Percentiles rank a stretch among this genome's conserved stretches.
phyloP scores from a whole-genome alignment of 2,329 filamentous ascomycete genomes.

The Coleophoma eucalyptorum region DNA sequence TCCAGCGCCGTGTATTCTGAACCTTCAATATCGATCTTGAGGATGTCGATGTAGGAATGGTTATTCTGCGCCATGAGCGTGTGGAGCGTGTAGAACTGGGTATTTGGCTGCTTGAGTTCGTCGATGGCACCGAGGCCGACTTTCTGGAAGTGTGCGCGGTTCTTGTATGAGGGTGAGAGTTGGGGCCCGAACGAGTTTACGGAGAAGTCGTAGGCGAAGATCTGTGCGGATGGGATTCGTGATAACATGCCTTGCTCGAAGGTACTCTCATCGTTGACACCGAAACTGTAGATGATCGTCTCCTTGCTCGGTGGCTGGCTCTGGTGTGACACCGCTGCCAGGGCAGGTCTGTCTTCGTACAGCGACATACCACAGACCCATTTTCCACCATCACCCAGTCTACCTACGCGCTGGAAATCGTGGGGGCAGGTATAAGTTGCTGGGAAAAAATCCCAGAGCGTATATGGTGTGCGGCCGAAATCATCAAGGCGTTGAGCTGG shows the following conservation, averaged over 20 bases:
- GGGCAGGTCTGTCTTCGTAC: constrained; percentile 22
- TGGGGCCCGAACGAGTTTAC: constrained; percentile 28
- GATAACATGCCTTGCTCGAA: constrained; percentile 35
- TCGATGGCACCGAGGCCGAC: constrained; percentile 28
- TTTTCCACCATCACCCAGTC: constrained; percentile 37
- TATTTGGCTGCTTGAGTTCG: constrained; percentile 11
- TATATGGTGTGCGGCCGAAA: constrained; percentile 25
- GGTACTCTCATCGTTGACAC: constrained; percentile 31
- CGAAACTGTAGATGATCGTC: constrained; percentile 34
- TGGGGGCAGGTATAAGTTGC: constrained; percentile 35
- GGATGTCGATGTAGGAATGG: constrained; percentile 34
- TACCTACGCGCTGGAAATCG: constrained; percentile 34
- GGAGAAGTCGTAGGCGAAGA: constrained; percentile 36
- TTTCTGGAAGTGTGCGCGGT: constrained; percentile 30
- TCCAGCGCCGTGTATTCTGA: constrained; percentile 29
- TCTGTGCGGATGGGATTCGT: constrained; percentile 30
- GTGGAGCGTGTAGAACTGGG: constrained; percentile 32
- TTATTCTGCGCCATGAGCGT: constrained; percentile 33
- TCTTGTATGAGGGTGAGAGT: constrained; percentile 5
- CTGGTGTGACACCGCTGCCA: constrained; percentile 10
- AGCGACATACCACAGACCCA: constrained; percentile 37
- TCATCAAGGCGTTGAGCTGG: constrained; percentile 15
- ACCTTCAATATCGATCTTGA: constrained; percentile 37
- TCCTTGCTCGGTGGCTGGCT: background rate
- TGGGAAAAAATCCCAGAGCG: constrained; percentile 36